A percentile compares a stretch with the other conserved stretches of the same genome.
Evolutionary conservation across 2,329 filamentous ascomycete species (phyloP).

Genomic region (Davidsoniella virescens): DNA sequence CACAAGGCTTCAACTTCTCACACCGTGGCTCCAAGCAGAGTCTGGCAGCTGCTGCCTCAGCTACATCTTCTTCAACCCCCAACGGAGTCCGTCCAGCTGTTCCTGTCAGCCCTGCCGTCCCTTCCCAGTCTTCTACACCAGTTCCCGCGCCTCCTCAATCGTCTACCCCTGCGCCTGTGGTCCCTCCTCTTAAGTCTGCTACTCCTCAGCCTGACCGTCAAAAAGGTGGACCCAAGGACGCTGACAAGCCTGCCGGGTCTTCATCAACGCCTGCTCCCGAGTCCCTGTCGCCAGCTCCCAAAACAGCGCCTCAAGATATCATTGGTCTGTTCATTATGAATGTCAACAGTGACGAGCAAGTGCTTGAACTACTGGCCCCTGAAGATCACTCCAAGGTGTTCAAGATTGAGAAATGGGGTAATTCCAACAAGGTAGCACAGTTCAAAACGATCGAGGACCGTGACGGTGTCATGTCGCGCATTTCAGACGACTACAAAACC

Average conservation of each 20-base stretch:
- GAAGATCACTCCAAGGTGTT: slow-evolving; percentile 71
- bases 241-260: slow-evolving; percentile 32
- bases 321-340: slow-evolving; percentile 85
- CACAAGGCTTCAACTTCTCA: slow-evolving; percentile 97
- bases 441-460: slow-evolving; percentile 70
- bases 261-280: slow-evolving; percentile 31
- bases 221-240: slow-evolving; percentile 30
- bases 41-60: slow-evolving; percentile 20
- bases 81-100: background rate
- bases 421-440: slow-evolving; percentile 69
- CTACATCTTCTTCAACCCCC: slow-evolving; percentile 14
- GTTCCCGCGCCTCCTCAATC: slow-evolving; percentile 13
- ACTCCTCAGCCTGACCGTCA: slow-evolving; percentile 35
- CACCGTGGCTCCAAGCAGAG: slow-evolving; percentile 76
- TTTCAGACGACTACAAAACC: slow-evolving; percentile 63
- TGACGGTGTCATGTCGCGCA: slow-evolving; percentile 57
- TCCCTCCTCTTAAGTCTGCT: slow-evolving; percentile 29
- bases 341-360: slow-evolving; percentile 66
- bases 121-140: slow-evolving; percentile 19
- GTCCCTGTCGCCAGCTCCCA: slow-evolving; percentile 41
- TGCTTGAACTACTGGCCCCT: slow-evolving; percentile 63
- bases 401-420: slow-evolving; percentile 62
- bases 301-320: slow-evolving; percentile 43
- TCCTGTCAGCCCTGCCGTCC: slow-evolving; percentile 18
- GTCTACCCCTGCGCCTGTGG: slow-evolving; percentile 20